phyloP scores from a whole-genome alignment of 2,329 filamentous ascomycete genomes.

The Ceratocystis albifundus region DNA sequence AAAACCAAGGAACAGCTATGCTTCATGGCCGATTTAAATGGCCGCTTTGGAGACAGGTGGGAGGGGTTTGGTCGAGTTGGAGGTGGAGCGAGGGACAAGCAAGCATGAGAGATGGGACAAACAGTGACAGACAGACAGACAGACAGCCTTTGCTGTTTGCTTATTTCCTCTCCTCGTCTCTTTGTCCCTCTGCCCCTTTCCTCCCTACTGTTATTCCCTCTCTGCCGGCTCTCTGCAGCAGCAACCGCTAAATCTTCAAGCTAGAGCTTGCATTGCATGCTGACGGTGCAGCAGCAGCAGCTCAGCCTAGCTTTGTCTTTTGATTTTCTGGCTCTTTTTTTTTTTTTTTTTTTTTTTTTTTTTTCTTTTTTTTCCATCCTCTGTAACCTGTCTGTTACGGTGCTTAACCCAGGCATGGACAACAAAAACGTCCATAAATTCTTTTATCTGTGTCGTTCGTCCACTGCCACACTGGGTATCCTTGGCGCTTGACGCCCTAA shows the following conservation, averaged over 20 bases:
- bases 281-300: too few relatives aligned
- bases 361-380: not conserved
- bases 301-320: too few relatives aligned
- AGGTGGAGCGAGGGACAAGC: not conserved
- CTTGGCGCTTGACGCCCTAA: too few relatives aligned
- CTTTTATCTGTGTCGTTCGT: too few relatives aligned
- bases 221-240: not conserved
- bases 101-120: not conserved
- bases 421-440: too few relatives aligned
- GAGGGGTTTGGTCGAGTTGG: not conserved
- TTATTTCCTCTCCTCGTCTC: not conserved
- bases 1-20: not conserved
- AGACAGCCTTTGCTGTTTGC: not conserved
- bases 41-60: not conserved
- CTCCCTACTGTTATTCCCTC: not conserved
- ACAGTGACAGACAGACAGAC: not conserved
- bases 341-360: not conserved
- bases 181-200: not conserved
- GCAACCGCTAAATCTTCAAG: not conserved
- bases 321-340: not conserved
- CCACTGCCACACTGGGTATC: too few relatives aligned
- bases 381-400: not conserved
- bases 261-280: too few relatives aligned
- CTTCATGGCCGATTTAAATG: slow-evolving; percentile 2
- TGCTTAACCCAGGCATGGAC: too few relatives aligned